Base-by-base conservation (phyloP, 345 rosid species). In the Sapria himalayana region DNA sequence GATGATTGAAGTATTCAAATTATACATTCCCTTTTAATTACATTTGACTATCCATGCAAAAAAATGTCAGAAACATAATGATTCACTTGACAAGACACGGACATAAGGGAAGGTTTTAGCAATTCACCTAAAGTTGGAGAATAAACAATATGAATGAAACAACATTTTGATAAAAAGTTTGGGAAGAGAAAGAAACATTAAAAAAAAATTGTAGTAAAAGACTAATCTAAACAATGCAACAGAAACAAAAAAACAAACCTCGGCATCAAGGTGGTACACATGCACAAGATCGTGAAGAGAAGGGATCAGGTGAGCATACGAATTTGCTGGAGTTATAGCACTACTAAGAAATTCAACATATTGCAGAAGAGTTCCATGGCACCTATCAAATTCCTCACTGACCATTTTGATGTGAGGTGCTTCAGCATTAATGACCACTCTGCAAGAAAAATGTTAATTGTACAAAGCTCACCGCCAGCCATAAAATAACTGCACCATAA, bases 371-470 rank as follows among this genome's bases (percentile, higher is more conserved):
- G 94, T 73, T 38, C 96, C 96, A 64, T 91, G 99, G 55, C 93
- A 77, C 60, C 99, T 73, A 57, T 91, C 99, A 55, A 91, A 91
- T 58, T 91, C 89, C 58, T 91, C 96, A 40, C 96, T 73, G 42
- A 91, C 99, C 99, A 91, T 91, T 72, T 91, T 91, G 54, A 84
- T 81, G 51, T 91, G 84, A 16, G 96, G 94, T 24, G 92, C 96
- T 56, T 75, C 85, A 24, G 95, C 81, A 59, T 72, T 80, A 56
- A 77, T 77, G 51, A 91, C 70, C 56, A 91, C 82, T 60, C 99
- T 91, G 86, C 57, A 80, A 24, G 32, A 46, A 45, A 54, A 40
- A 17, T 46, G 3, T 20, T 8, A 49, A 31, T 46, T 29, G 41
- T 1, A 19, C 19, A 13, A 12, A 5, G 21, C 19, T 25, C 25